Evolutionary conservation across 2,329 filamentous ascomycete genomes (phyloP).

Genomic region (Hysterium pulicare): DNA sequence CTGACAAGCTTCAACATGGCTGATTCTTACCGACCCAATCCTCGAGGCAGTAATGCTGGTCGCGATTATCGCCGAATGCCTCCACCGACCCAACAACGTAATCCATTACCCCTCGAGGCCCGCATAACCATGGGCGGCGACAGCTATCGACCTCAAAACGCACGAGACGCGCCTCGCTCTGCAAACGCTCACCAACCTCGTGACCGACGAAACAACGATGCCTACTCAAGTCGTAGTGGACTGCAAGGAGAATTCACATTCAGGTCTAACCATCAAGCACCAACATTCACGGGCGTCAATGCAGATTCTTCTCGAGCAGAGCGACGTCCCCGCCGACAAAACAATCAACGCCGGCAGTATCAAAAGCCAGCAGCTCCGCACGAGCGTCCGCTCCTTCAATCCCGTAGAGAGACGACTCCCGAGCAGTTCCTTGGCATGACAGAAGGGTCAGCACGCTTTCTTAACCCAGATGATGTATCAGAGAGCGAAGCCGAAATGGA

Average conservation of each 20-base stretch:
- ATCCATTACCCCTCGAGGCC: not conserved
- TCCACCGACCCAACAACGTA: not conserved
- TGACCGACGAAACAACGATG: not conserved
- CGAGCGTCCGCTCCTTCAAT: constrained; percentile 43
- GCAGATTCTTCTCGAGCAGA: not conserved
- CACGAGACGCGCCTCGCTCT: not conserved
- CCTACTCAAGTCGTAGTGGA: not conserved
- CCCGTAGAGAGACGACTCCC: constrained; percentile 40
- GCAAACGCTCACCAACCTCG: not conserved
- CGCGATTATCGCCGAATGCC: not conserved
- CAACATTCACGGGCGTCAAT: not conserved
- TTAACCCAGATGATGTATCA: constrained; percentile 37
- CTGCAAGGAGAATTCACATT: constrained; percentile 2
- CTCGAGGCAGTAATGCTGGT: not conserved
- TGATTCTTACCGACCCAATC: constrained; percentile 1
- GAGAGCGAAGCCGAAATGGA: constrained; percentile 37
- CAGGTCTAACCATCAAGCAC: not conserved
- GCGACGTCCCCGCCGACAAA: not conserved
- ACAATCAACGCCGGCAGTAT: not conserved
- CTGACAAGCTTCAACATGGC: not conserved
- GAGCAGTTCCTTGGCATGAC: constrained; percentile 46
- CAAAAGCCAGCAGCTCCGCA: constrained; percentile 31
- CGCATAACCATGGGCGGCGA: not conserved
- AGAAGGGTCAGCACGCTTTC: constrained; percentile 40
- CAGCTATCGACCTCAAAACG: constrained; percentile 1